These are phyloP conservation scores for Remersonia thermophila DNA, from an alignment of 2,329 filamentous ascomycete species.

Conservation along the genomic window DNA sequence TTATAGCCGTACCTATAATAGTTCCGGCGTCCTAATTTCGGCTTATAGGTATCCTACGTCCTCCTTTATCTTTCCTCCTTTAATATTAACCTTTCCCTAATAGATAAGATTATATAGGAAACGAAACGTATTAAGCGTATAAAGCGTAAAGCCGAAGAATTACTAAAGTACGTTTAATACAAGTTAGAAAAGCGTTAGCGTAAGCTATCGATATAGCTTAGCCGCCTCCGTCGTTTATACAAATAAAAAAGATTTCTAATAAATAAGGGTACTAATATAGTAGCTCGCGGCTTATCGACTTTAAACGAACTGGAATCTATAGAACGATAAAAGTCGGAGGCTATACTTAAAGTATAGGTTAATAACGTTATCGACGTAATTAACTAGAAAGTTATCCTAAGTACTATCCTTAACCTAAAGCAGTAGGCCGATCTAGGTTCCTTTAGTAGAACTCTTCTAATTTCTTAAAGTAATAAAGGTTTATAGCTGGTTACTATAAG, in stretches of 20 bases:
- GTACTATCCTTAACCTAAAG: neutral
- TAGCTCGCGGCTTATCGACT: neutral
- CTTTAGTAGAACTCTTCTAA: slow-evolving; percentile 2
- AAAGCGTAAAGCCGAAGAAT: neutral
- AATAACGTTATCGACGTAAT: neutral
- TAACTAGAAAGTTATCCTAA: neutral
- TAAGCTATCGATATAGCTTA: neutral
- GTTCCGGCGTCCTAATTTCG: neutral
- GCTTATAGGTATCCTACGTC: neutral
- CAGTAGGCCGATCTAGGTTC: slow-evolving; percentile 3
- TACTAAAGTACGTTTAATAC: too few species aligned
- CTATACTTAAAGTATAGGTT: too few species aligned
- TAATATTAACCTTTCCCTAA: neutral
- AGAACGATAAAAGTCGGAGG: neutral
- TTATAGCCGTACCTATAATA: neutral
- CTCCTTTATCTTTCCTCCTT: neutral
- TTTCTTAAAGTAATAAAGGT: slow-evolving; percentile 6
- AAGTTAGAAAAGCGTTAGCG: neutral
- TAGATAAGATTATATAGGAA: neutral
- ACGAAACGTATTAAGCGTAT: neutral
- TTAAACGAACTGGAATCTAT: neutral
- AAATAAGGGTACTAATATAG: neutral
- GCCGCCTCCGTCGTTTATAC: neutral
- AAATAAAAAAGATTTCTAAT: neutral
- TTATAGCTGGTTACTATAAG: slow-evolving; percentile 1